Evolutionary conservation across 163 green algal species (phyloP), one percentile per base, ranked within the genome.

Genomic region (Coccomyxa subellipsoidea): DNA sequence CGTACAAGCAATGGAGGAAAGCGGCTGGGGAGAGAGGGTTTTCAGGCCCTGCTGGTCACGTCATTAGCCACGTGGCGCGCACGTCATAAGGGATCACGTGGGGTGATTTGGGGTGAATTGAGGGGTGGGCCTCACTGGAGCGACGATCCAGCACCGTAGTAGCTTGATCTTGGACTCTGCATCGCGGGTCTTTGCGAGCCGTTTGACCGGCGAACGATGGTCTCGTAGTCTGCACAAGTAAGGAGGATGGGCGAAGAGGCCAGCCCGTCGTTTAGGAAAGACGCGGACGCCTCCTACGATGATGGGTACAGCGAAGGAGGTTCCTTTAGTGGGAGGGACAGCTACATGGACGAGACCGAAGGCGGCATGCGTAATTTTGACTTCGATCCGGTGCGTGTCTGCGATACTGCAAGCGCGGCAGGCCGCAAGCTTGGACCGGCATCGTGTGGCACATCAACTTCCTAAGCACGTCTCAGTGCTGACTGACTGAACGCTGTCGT

Each of bases 271-370:
- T 36, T 8, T 23, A 73, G 66, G 21, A 73, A 73, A 23, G 66
- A 23, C 66, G 66, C 29, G 1, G 66, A 8, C 21, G 66, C 10
- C 6, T n/a, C 66, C 29, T 73, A 73, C n/a, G 66, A 73, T n/a
- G 66, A 73, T 73, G 66, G 66, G 29, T 73, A 73, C 66, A 73
- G 66, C 27, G 66, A 73, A 34, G 66, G 66, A 32, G 66, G 66
- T 36, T 73, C 66, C 66, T 73, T 73, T n/a, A 73, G 66, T 23
- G 66, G 66, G 27, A 32, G 66, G 29, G 66, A 73, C 7, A 73
- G 66, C 66, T 73, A 73, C 27, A 5, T 73, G 66, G 66, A 73
- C 27, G 66, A 73, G 27, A 73, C 31, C 21, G 66, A 73, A 12
- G 66, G 18, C 10, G 66, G 66, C 21, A 73, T 73, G 66, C 66